Evolutionary conservation across 2,329 filamentous ascomycete species (phyloP).

Genomic region (Fusarium poae): DNA sequence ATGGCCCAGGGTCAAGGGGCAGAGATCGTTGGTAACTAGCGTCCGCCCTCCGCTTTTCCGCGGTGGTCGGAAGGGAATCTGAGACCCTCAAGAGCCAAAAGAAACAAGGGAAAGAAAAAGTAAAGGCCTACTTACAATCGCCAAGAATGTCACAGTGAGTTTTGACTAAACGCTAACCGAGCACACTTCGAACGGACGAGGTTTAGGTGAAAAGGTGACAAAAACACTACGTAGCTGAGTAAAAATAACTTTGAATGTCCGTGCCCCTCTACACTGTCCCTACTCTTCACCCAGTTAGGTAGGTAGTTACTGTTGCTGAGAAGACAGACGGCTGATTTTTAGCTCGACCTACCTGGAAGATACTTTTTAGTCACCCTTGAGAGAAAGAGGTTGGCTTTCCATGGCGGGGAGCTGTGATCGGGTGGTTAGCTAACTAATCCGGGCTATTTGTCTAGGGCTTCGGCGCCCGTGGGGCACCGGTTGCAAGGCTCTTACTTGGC

Average conservation of each 20-base stretch:
- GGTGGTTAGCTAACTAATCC: conserved; percentile 4
- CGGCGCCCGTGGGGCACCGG: conserved; percentile 20
- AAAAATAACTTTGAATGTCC: conserved; percentile 52
- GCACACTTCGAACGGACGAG: background rate
- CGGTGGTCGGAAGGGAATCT: conserved; percentile 17
- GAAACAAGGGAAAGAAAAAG: conserved; percentile 8
- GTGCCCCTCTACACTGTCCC: conserved; percentile 32
- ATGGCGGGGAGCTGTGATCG: conserved; percentile 3
- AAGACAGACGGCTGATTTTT: conserved; percentile 10
- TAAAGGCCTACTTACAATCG: conserved; percentile 2
- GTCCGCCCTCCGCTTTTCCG: conserved; percentile 28
- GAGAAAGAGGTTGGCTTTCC: conserved; percentile 2
- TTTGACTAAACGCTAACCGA: conserved; percentile 20
- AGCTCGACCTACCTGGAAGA: background rate
- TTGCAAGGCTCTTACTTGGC: conserved; percentile 26
- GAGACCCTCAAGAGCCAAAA: conserved; percentile 17
- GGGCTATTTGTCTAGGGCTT: conserved; percentile 6
- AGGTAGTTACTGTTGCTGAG: conserved; percentile 14
- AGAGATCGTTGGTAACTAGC: conserved; percentile 31
- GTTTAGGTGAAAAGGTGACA: conserved; percentile 37
- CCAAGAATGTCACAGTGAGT: conserved; percentile 22
- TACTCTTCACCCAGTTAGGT: conserved; percentile 7
- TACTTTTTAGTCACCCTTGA: conserved; percentile 16
- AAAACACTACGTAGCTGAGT: conserved; percentile 45
- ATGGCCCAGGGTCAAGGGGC: conserved; percentile 35